Conservation (phyloP, 2,329 filamentous ascomycete genomes). For the Cordyceps javanica region DNA sequence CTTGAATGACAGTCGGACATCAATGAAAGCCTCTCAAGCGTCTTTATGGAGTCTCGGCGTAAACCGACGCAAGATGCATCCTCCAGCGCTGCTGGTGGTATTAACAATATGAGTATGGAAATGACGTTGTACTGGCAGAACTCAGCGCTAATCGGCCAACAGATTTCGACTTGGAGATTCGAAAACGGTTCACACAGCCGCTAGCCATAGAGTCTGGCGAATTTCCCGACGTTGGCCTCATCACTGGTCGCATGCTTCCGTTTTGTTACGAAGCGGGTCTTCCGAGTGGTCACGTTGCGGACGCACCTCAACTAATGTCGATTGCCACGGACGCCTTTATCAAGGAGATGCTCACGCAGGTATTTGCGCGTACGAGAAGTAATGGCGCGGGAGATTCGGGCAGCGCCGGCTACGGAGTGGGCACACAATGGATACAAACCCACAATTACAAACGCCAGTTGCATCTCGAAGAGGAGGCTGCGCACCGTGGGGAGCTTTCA, state of each 20-base stretch:
- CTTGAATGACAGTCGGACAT: conserved; percentile 42
- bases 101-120: conserved; percentile 72
- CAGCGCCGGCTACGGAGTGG: conserved; percentile 57
- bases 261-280: conserved; percentile 63
- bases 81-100: conserved; percentile 59
- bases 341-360: conserved; percentile 57
- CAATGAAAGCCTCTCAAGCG: conserved; percentile 44
- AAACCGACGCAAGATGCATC: conserved; percentile 52
- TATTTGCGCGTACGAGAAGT: conserved; percentile 58
- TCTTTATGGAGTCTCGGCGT: conserved; percentile 46
- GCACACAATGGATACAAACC: conserved; percentile 69
- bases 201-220: conserved; percentile 63
- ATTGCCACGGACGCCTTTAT: conserved; percentile 62
- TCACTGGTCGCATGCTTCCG: conserved; percentile 60
- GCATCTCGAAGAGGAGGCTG: conserved; percentile 67
- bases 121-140: background rate
- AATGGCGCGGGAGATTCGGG: conserved; percentile 59
- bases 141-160: conserved; percentile 17
- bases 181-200: conserved; percentile 58
- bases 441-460: conserved; percentile 71
- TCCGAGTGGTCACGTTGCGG: conserved; percentile 49
- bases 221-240: conserved; percentile 58
- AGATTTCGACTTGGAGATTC: conserved; percentile 63
- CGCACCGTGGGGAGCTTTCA: conserved; percentile 64
- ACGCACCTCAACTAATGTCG: conserved; percentile 59